Percentiles rank a stretch among this genome's conserved stretches.
These are phyloP conservation scores for Colletotrichum liaoningense DNA, from an alignment of 2,329 filamentous ascomycete species.

Conservation along the genomic window DNA sequence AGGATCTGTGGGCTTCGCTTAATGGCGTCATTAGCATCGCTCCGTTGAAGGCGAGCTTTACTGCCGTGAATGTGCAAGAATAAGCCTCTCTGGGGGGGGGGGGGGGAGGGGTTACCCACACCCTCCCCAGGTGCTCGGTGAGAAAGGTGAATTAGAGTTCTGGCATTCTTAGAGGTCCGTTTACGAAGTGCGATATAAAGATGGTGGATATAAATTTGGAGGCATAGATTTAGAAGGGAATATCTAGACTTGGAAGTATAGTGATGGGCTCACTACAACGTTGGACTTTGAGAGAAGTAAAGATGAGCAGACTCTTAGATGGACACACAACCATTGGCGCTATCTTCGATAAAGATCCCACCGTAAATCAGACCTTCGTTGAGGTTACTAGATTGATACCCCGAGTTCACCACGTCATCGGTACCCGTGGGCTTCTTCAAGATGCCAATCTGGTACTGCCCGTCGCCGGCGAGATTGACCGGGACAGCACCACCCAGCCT, in stretches of 20 bases:
- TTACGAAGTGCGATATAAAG: not conserved
- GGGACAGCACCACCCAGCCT: slow-evolving; percentile 10
- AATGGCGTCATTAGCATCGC: slow-evolving; percentile 35
- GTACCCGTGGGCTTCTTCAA: slow-evolving; percentile 67
- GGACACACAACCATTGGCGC: slow-evolving; percentile 53
- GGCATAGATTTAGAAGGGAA: not conserved
- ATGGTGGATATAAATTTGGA: not conserved
- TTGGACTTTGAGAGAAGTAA: not conserved
- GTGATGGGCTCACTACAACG: not conserved
- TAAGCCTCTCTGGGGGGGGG: not conserved
- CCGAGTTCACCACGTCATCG: slow-evolving; percentile 60
- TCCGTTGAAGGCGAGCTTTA: slow-evolving; percentile 35
- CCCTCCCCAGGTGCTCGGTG: not conserved
- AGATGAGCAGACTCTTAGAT: slow-evolving; percentile 39
- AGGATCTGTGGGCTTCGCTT: slow-evolving; percentile 37
- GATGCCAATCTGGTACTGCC: slow-evolving; percentile 63
- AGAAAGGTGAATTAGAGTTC: not conserved
- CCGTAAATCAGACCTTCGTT: slow-evolving; percentile 63
- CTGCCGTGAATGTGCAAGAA: slow-evolving; percentile 16
- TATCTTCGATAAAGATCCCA: slow-evolving; percentile 62
- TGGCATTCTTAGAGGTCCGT: not conserved
- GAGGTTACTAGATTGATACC: slow-evolving; percentile 58
- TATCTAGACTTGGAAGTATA: not conserved
- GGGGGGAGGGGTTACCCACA: not conserved
- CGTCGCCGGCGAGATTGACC: slow-evolving; percentile 17